A percentile compares a stretch with the other conserved stretches of the same genome.
These are phyloP conservation scores for Sporothrix brasiliensis DNA, from an alignment of 2,329 filamentous ascomycete genomes.

Conservation along the genomic window DNA sequence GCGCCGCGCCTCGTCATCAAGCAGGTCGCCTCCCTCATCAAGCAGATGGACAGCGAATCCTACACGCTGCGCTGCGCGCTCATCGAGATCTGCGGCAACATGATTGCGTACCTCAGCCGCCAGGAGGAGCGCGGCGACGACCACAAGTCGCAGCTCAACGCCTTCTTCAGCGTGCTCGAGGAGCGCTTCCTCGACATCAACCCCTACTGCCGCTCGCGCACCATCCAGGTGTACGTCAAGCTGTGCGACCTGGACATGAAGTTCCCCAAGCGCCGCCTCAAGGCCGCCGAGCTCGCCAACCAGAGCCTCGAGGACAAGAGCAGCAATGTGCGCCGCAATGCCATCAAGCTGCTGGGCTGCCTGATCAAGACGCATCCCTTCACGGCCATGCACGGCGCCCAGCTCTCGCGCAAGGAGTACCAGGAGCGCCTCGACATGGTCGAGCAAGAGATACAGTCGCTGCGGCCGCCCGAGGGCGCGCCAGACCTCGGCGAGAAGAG, in stretches of 20 bases:
- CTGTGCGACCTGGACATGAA: constrained; percentile 95
- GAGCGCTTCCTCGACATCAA: constrained; percentile 96
- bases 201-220: constrained; percentile 88
- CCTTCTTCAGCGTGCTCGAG: constrained; percentile 95
- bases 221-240: constrained; percentile 90
- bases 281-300: constrained; percentile 81
- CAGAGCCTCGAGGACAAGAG: constrained; percentile 96
- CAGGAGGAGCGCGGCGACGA: constrained; percentile 90
- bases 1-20: constrained; percentile 91
- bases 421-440: constrained; percentile 77
- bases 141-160: constrained; percentile 91
- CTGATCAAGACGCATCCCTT: constrained; percentile 95
- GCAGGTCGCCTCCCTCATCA: constrained; percentile 93
- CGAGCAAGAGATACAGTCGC: constrained; percentile 75
- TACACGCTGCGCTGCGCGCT: constrained; percentile 92
- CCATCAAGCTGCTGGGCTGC: constrained; percentile 86
- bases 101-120: constrained; percentile 86
- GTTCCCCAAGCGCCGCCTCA: constrained; percentile 88
- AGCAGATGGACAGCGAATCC: constrained; percentile 95
- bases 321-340: constrained; percentile 93
- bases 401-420: constrained; percentile 86
- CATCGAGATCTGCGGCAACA: constrained; percentile 95
- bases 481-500: constrained; percentile 72
- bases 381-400: constrained; percentile 84
- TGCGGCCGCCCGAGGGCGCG: constrained; percentile 75